Evolutionary conservation across 2,329 filamentous ascomycete genomes (phyloP).

Genomic region (Xylaria sp.): DNA sequence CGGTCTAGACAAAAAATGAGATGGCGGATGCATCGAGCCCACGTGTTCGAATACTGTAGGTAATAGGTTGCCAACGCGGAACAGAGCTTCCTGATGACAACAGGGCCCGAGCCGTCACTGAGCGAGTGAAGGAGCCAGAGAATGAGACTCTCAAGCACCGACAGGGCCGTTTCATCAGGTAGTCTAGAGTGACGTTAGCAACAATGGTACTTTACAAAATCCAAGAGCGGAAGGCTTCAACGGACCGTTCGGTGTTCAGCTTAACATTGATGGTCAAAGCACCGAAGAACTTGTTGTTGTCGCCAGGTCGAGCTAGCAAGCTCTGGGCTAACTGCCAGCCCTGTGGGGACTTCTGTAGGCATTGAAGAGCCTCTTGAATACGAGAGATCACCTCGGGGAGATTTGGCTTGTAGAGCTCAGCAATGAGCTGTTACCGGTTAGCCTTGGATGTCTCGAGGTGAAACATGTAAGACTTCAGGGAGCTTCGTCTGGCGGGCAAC

Average conservation of each 20-base stretch:
- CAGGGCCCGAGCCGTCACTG: slow-evolving; percentile 45
- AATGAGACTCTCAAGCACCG: slow-evolving; percentile 56
- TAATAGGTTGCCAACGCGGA: slow-evolving; percentile 74
- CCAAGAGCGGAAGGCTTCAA: slow-evolving; percentile 18
- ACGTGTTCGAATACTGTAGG: slow-evolving; percentile 61
- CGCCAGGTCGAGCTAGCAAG: slow-evolving; percentile 61
- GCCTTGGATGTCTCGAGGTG: not conserved
- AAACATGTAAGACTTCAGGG: not conserved
- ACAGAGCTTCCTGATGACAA: slow-evolving; percentile 69
- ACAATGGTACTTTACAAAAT: not conserved
- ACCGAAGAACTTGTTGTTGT: slow-evolving; percentile 84
- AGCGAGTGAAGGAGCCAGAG: slow-evolving; percentile 57
- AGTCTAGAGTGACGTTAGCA: slow-evolving; percentile 40
- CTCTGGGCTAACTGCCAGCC: slow-evolving; percentile 84
- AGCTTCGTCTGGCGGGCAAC: not conserved
- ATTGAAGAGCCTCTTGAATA: slow-evolving; percentile 69
- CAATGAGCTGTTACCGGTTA: slow-evolving; percentile 38
- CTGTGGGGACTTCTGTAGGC: slow-evolving; percentile 69
- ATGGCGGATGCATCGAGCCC: slow-evolving; percentile 61
- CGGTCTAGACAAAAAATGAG: slow-evolving; percentile 54
- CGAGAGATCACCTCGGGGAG: slow-evolving; percentile 42
- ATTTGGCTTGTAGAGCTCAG: slow-evolving; percentile 50
- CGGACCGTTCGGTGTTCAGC: slow-evolving; percentile 79
- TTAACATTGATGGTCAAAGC: slow-evolving; percentile 91
- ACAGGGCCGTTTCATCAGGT: slow-evolving; percentile 51